Conservation (phyloP, 2,329 filamentous ascomycete species). For the Parafenestella ontariensis region DNA sequence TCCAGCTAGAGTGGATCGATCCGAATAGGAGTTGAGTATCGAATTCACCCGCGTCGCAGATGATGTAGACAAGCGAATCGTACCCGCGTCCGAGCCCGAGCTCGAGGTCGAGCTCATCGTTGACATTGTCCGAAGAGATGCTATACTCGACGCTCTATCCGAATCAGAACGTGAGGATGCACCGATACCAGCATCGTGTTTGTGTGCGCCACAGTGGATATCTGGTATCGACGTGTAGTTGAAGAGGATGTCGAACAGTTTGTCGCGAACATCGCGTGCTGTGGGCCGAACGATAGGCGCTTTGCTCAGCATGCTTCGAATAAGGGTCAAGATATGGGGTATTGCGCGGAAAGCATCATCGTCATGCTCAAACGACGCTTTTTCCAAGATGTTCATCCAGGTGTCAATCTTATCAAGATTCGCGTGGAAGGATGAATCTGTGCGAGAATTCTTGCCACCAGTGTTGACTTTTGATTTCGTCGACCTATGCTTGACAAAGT, state of each 20-base stretch:
- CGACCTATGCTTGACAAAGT: slow-evolving; percentile 71
- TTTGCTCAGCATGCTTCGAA: slow-evolving; percentile 52
- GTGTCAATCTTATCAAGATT: slow-evolving; percentile 72
- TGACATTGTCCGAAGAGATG: slow-evolving; percentile 37
- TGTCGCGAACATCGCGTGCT: slow-evolving; percentile 51
- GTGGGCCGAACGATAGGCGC: slow-evolving; percentile 51
- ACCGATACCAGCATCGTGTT: slow-evolving; percentile 36
- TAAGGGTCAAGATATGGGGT: slow-evolving; percentile 50
- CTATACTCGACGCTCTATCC: slow-evolving; percentile 36
- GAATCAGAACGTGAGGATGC: slow-evolving; percentile 34
- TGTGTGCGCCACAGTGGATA: slow-evolving; percentile 46
- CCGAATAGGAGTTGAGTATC: slow-evolving; percentile 40
- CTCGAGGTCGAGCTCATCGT: slow-evolving; percentile 30
- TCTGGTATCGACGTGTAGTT: slow-evolving; percentile 40
- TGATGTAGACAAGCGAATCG: slow-evolving; percentile 34
- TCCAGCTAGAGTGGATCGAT: slow-evolving; percentile 38
- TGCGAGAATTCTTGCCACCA: slow-evolving; percentile 60
- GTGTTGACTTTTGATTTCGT: slow-evolving; percentile 65
- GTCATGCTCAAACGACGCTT: slow-evolving; percentile 58
- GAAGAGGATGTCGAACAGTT: slow-evolving; percentile 41
- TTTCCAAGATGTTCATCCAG: slow-evolving; percentile 70
- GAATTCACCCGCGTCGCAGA: slow-evolving; percentile 36
- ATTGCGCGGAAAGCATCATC: slow-evolving; percentile 50
- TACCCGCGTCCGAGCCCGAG: slow-evolving; percentile 37
- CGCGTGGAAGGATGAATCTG: slow-evolving; percentile 75